A percentile compares a stretch with the other conserved stretches of the same genome.
These are phyloP conservation scores for Pelargonium citronellum DNA, from an alignment of 441 rosid genomes.

Conservation along the genomic window DNA sequence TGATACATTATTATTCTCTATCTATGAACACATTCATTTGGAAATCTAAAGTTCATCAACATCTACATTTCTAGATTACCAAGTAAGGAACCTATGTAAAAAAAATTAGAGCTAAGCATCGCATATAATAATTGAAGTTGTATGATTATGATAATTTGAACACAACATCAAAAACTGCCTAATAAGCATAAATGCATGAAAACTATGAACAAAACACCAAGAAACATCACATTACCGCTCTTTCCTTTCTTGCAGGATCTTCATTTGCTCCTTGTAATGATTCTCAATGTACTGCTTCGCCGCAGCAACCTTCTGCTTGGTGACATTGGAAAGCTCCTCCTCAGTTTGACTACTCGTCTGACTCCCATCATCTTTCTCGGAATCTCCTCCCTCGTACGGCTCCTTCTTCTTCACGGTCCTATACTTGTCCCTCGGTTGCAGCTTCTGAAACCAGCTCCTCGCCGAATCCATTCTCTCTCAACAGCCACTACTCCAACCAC, in stretches of 20 bases:
- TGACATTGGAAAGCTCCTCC: conserved; percentile 56
- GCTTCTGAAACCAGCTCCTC: conserved; percentile 78
- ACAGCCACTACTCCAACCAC: conserved; percentile 9
- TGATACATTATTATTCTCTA: no score
- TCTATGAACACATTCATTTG: no score
- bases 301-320: conserved; percentile 88
- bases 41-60: no score
- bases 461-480: conserved; percentile 64
- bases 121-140: not conserved
- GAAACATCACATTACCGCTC: conserved; percentile 43
- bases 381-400: conserved; percentile 18
- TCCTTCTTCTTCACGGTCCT: conserved; percentile 41
- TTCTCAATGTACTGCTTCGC: conserved; percentile 93
- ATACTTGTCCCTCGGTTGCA: conserved; percentile 71
- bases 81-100: not conserved
- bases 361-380: conserved; percentile 12
- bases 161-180: not conserved
- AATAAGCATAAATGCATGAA: no score
- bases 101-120: no score
- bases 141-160: no score
- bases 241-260: conserved; percentile 76
- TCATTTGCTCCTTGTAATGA: conserved; percentile 95
- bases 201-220: no score
- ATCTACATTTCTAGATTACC: no score
- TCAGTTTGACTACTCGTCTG: conserved; percentile 22